A percentile compares a stretch with the other conserved stretches of the same genome.
These are phyloP conservation scores for Rosa chinensis DNA, from an alignment of 306 rosid species.

Conservation along the genomic window DNA sequence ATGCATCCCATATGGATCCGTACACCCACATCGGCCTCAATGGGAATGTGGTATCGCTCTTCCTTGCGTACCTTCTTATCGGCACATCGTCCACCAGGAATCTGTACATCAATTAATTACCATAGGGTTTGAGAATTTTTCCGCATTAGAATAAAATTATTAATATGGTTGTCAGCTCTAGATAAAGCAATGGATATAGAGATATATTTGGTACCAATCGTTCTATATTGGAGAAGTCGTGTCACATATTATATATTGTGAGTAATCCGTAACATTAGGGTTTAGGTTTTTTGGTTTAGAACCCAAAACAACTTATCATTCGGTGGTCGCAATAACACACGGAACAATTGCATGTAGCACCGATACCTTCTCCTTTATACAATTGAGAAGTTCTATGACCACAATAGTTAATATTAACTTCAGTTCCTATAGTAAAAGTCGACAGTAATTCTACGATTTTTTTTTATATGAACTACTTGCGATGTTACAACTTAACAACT, in stretches of 20 bases:
- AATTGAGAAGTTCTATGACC: not conserved
- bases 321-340: not conserved
- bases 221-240: too few species aligned
- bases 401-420: not conserved
- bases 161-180: not conserved
- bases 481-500: not conserved
- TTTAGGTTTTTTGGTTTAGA: not conserved
- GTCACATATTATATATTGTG: not conserved
- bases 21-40: slow-evolving; percentile 73
- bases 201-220: too few species aligned
- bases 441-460: not conserved
- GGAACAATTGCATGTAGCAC: not conserved
- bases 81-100: slow-evolving; percentile 89
- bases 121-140: too few species aligned
- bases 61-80: slow-evolving; percentile 65
- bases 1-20: slow-evolving; percentile 98
- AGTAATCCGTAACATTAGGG: too few species aligned
- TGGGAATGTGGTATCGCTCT: slow-evolving; percentile 77
- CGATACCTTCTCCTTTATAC: not conserved
- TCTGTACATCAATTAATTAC: slow-evolving; percentile 34
- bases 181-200: too few species aligned
- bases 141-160: not conserved
- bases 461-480: not conserved
- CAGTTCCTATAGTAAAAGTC: not conserved
- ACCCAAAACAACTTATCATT: not conserved